phyloP scores from a whole-genome alignment of 176 grass and related monocot species.

The Stipa capillata region DNA sequence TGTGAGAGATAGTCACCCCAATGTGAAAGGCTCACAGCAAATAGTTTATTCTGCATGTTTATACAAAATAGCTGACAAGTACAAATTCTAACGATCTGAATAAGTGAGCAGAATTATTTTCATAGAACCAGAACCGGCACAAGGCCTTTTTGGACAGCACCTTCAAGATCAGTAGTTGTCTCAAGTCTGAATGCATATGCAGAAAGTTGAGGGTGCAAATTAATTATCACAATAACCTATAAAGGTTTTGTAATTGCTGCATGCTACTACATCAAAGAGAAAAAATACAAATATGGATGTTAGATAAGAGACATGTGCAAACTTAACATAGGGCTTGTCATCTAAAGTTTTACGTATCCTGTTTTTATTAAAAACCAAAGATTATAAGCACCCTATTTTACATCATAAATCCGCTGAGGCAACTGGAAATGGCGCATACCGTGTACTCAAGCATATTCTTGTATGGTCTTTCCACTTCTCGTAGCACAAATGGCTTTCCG shows the following conservation, averaged over 20 bases:
- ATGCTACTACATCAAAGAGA: background rate
- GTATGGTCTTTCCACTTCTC: constrained; percentile 95
- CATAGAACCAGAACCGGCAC: background rate
- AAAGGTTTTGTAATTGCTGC: background rate
- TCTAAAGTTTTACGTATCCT: background rate
- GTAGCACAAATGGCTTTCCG: constrained; percentile 95
- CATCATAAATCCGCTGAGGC: constrained; percentile 14
- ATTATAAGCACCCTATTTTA: background rate
- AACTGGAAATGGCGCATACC: constrained; percentile 37
- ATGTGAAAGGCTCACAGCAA: background rate
- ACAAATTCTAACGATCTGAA: background rate
- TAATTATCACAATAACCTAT: background rate
- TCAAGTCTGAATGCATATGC: background rate
- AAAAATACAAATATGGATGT: background rate
- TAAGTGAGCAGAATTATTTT: constrained; percentile 8
- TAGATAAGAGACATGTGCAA: background rate
- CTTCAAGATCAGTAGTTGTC: constrained; percentile 13
- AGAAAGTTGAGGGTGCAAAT: background rate
- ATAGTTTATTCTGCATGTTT: background rate
- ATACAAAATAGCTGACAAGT: constrained; percentile 13
- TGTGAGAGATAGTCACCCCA: background rate
- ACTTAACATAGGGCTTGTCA: background rate
- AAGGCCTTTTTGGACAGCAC: background rate
- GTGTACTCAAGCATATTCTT: constrained; percentile 99
- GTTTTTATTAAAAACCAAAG: background rate